These are phyloP conservation scores for Naumovozyma dairenensis DNA, from an alignment of 805 yeast genomes.

Conservation along the genomic window DNA sequence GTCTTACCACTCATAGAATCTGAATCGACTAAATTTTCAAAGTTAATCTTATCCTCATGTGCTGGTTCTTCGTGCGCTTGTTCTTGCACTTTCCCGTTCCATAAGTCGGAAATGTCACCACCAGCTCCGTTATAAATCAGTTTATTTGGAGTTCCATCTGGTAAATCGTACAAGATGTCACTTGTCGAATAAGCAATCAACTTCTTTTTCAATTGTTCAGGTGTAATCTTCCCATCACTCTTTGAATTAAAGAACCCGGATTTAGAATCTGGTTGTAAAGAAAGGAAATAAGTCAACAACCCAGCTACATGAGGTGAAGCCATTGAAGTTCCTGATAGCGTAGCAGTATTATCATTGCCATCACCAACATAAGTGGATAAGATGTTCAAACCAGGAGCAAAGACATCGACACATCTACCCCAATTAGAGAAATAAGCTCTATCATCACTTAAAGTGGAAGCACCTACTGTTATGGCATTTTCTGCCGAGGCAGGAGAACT, in stretches of 20 bases:
- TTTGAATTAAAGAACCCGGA: constrained; percentile 53
- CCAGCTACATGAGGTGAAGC: constrained; percentile 97
- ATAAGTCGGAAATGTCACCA: constrained; percentile 54
- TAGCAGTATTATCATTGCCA: constrained; percentile 63
- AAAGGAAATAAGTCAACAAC: constrained; percentile 76
- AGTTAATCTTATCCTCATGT: neutral
- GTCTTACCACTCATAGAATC: constrained; percentile 12
- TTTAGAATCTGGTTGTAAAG: constrained; percentile 68
- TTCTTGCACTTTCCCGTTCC: constrained; percentile 28
- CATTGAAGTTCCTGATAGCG: constrained; percentile 94
- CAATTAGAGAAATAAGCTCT: constrained; percentile 94
- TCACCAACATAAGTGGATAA: constrained; percentile 71
- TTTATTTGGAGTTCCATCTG: constrained; percentile 65
- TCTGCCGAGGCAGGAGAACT: constrained; percentile 85
- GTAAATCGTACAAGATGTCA: constrained; percentile 49
- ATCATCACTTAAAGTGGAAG: constrained; percentile 76
- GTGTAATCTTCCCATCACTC: constrained; percentile 41
- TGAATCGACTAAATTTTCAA: neutral
- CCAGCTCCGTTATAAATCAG: constrained; percentile 80
- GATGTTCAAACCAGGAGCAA: constrained; percentile 91
- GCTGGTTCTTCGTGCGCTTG: neutral
- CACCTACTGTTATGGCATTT: constrained; percentile 87
- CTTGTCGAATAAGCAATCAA: constrained; percentile 60
- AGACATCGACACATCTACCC: constrained; percentile 92
- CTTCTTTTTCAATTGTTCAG: constrained; percentile 68